Conservation (phyloP, 2,329 filamentous ascomycete genomes). For the Epichloe festucae region DNA sequence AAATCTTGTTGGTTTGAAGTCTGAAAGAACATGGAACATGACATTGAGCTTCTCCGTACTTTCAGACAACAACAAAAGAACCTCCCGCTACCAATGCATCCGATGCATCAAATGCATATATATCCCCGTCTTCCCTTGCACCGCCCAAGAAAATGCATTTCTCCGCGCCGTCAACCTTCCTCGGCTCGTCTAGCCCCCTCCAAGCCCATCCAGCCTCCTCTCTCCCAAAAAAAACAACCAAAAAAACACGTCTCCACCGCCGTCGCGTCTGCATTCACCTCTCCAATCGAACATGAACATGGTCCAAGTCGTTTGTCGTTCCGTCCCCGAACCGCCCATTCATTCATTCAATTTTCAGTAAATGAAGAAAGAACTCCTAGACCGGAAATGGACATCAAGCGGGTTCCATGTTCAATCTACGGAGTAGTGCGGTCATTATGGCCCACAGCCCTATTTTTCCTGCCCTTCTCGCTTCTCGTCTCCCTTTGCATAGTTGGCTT, state of each 20-base stretch:
- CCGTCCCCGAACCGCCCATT: not conserved
- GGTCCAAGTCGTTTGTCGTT: not conserved
- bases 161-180: too few relatives aligned
- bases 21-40: too few relatives aligned
- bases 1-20: too few relatives aligned
- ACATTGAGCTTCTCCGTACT: too few relatives aligned
- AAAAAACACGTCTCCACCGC: slow-evolving; percentile 6
- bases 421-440: not conserved
- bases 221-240: not conserved
- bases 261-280: slow-evolving; percentile 1
- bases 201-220: slow-evolving; percentile 1
- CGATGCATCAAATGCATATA: too few relatives aligned
- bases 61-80: too few relatives aligned
- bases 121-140: too few relatives aligned
- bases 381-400: not conserved
- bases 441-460: not conserved
- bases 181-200: too few relatives aligned
- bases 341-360: not conserved
- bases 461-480: not conserved
- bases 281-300: not conserved
- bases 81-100: too few relatives aligned
- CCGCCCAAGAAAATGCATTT: too few relatives aligned
- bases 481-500: not conserved
- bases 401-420: not conserved
- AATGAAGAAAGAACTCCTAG: not conserved